These are phyloP conservation scores for Trichoderma reesei DNA, from an alignment of 495 filamentous ascomycete species.

Conservation along the genomic window DNA sequence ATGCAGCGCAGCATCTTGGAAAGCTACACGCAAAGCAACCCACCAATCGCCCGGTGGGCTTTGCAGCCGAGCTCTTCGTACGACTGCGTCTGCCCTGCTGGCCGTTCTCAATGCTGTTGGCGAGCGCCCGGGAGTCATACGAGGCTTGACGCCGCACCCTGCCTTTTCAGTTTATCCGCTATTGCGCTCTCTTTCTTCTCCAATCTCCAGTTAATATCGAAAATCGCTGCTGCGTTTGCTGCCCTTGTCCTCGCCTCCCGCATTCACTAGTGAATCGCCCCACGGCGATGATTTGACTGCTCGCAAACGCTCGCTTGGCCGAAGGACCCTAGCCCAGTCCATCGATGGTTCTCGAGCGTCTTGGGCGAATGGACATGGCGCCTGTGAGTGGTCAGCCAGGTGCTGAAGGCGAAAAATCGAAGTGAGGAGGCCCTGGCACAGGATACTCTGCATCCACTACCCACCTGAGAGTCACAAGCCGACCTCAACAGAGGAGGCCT, in stretches of 20 bases:
- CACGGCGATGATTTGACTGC: constrained; percentile 7
- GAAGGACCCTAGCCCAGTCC: not conserved
- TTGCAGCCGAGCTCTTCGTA: no score
- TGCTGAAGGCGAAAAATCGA: constrained; percentile 2
- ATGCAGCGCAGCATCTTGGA: not conserved
- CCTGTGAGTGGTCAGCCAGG: not conserved
- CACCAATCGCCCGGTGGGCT: not conserved
- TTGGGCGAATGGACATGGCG: not conserved
- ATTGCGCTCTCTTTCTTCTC: not conserved
- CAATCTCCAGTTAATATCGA: constrained; percentile 1
- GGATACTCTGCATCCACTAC: no score
- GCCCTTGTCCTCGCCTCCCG: constrained; percentile 8
- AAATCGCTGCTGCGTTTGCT: not conserved
- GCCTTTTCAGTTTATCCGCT: not conserved
- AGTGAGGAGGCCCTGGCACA: no score
- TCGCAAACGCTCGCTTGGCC: constrained; percentile 7
- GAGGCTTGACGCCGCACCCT: constrained; percentile 4
- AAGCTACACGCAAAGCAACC: not conserved
- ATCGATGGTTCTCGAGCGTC: constrained; percentile 2
- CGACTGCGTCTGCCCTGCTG: no score
- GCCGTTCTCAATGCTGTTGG: not conserved
- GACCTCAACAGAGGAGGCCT: not conserved
- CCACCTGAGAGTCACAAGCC: not conserved
- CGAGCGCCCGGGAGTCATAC: not conserved
- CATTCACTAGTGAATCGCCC: constrained; percentile 5